These are phyloP conservation scores for Micractinium sp. DNA, from an alignment of 139 green algal species.

Conservation along the genomic window DNA sequence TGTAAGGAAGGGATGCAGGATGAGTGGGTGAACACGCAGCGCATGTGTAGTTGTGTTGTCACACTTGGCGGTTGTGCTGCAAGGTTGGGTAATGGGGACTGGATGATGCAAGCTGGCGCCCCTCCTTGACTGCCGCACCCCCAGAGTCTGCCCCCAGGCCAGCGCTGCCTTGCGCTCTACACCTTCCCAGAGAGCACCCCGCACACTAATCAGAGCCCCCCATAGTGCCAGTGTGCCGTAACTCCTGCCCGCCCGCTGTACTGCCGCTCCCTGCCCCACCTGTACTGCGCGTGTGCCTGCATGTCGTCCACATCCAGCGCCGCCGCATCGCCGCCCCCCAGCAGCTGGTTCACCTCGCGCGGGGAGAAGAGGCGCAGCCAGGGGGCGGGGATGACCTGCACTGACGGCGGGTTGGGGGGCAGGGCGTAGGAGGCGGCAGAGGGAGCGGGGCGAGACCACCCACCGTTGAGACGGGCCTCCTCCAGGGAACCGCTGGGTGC, in stretches of 20 bases:
- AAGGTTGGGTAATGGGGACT: no score
- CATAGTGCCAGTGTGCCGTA: neutral
- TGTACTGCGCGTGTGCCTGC: conserved; percentile 62
- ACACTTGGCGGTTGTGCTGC: no score
- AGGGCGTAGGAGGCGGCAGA: neutral
- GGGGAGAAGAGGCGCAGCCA: conserved; percentile 87
- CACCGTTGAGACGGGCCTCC: neutral
- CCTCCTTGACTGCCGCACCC: no score
- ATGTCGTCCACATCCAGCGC: conserved; percentile 85
- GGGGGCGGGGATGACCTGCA: conserved; percentile 55
- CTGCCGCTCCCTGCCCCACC: neutral
- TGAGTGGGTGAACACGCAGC: neutral
- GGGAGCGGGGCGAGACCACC: neutral
- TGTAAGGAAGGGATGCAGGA: neutral
- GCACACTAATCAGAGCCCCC: no score
- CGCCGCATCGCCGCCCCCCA: conserved; percentile 63
- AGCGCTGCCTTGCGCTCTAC: neutral
- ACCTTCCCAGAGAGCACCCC: no score
- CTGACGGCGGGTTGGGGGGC: no score
- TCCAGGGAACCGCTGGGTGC: no score
- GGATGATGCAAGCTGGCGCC: no score
- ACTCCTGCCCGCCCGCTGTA: neutral
- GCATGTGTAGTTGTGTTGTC: neutral
- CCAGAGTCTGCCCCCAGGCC: no score
- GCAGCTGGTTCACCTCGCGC: conserved; percentile 84